phyloP scores from a whole-genome alignment of 108 stramenopile genomes.

The Skeletonema costatum region DNA sequence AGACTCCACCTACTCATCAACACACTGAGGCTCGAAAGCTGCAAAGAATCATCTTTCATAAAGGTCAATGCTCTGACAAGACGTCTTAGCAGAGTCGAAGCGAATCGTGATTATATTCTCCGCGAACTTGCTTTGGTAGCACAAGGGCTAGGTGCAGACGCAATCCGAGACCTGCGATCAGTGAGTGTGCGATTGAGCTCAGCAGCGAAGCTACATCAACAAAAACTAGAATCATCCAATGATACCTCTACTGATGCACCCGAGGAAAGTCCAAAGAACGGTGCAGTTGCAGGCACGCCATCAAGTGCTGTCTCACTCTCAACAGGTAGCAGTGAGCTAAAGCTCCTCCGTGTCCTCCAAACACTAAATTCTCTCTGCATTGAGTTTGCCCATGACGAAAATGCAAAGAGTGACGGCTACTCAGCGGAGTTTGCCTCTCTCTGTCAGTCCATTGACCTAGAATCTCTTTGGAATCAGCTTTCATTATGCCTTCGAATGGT shows the following conservation, averaged over 20 bases:
- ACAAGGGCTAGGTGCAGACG: constrained; percentile 71
- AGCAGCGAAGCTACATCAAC: constrained; percentile 32
- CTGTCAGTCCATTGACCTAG: constrained; percentile 71
- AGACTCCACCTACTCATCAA: constrained; percentile 75
- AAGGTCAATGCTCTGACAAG: constrained; percentile 79
- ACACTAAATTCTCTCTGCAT: constrained; percentile 76
- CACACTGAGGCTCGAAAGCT: constrained; percentile 74
- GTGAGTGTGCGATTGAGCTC: constrained; percentile 65
- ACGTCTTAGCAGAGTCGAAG: constrained; percentile 74
- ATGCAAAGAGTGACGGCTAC: constrained; percentile 46
- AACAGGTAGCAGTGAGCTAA: constrained; percentile 86
- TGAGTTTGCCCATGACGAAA: constrained; percentile 55
- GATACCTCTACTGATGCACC: not conserved
- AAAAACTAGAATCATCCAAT: constrained; percentile 8
- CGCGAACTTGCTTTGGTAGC: constrained; percentile 52
- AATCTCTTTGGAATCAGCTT: constrained; percentile 82
- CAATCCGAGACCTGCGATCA: constrained; percentile 71
- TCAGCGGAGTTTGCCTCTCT: constrained; percentile 63
- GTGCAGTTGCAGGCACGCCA: constrained; percentile 40
- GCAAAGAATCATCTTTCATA: constrained; percentile 73
- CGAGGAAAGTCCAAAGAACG: constrained; percentile 17
- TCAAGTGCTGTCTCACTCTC: constrained; percentile 86
- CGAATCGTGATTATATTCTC: constrained; percentile 39
- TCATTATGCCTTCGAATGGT: constrained; percentile 75
- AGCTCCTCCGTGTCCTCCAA: constrained; percentile 90